Percentiles rank a stretch among this genome's conserved stretches.
Evolutionary conservation across 2,329 filamentous ascomycete genomes (phyloP).

Genomic region (Pseudonectria buxi): DNA sequence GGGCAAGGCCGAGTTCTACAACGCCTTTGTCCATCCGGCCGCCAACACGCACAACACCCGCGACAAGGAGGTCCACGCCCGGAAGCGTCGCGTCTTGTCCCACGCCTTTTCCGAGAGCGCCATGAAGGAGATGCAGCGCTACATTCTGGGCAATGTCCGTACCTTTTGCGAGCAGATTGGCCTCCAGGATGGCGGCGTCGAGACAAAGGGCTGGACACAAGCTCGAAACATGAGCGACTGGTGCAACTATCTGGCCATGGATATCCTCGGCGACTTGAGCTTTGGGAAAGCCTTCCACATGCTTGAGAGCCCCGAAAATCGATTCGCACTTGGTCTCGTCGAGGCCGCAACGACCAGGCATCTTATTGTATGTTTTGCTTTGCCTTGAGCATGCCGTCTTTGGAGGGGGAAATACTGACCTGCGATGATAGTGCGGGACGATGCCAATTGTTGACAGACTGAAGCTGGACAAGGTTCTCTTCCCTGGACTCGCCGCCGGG

Average conservation of each 20-base stretch:
- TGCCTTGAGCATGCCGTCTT: too few relatives aligned
- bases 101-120: constrained; percentile 64
- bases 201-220: constrained; percentile 49
- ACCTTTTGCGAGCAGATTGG: constrained; percentile 57
- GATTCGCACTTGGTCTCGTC: constrained; percentile 61
- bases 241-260: constrained; percentile 57
- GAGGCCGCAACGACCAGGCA: constrained; percentile 62
- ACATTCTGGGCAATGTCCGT: constrained; percentile 59
- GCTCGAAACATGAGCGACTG: constrained; percentile 57
- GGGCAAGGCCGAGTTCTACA: constrained; percentile 65
- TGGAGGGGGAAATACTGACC: too few relatives aligned
- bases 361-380: constrained; percentile 50
- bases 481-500: constrained; percentile 58
- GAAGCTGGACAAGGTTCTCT: constrained; percentile 60
- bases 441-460: constrained; percentile 63
- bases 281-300: constrained; percentile 58
- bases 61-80: constrained; percentile 60
- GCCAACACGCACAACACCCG: constrained; percentile 69
- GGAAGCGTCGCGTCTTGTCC: constrained; percentile 64
- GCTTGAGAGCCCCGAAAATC: constrained; percentile 52
- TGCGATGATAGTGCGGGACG: constrained; percentile 52
- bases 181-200: constrained; percentile 30
- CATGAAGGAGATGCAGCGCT: constrained; percentile 61
- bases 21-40: constrained; percentile 63
- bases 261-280: constrained; percentile 54